phyloP scores from a whole-genome alignment of 202 grass and related monocot species.

The Elaeis oleifera region DNA sequence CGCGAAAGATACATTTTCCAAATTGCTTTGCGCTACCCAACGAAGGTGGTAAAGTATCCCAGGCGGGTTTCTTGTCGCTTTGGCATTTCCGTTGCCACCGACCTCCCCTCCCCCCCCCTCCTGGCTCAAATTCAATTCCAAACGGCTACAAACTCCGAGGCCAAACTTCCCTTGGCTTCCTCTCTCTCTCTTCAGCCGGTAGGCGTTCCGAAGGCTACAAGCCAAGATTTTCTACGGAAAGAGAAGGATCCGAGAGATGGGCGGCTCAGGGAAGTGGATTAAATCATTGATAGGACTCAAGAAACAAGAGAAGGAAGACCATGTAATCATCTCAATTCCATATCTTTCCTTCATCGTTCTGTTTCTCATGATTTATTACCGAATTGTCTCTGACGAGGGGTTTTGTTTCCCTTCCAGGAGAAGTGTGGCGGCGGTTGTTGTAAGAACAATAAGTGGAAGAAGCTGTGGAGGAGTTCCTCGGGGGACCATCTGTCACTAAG shows the following conservation, averaged over 20 bases:
- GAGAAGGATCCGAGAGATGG: slow-evolving; percentile 18
- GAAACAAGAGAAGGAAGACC: slow-evolving; percentile 63
- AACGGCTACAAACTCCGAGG: slow-evolving; percentile 33
- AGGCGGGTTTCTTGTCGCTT: slow-evolving; percentile 2
- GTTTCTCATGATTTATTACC: slow-evolving; percentile 2
- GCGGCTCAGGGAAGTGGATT: slow-evolving; percentile 84
- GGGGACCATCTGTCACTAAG: slow-evolving; percentile 46
- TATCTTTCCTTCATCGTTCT: neutral
- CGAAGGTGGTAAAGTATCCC: slow-evolving; percentile 28
- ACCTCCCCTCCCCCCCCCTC: slow-evolving; percentile 11
- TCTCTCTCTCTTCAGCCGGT: neutral
- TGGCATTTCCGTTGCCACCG: slow-evolving; percentile 12
- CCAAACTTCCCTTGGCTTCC: slow-evolving; percentile 5
- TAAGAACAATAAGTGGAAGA: slow-evolving; percentile 67
- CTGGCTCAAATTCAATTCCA: slow-evolving; percentile 80
- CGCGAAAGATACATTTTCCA: neutral
- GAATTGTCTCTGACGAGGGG: slow-evolving; percentile 3
- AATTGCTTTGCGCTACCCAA: slow-evolving; percentile 19
- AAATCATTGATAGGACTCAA: slow-evolving; percentile 82
- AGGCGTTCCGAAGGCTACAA: neutral
- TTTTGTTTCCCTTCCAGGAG: slow-evolving; percentile 29
- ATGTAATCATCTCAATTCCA: slow-evolving; percentile 17
- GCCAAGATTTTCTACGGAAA: slow-evolving; percentile 16
- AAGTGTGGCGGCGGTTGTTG: slow-evolving; percentile 23
- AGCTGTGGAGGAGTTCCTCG: slow-evolving; percentile 70